These are phyloP conservation scores for Suhomyces tanzawaensis DNA, from an alignment of 805 yeast species.

Conservation along the genomic window DNA sequence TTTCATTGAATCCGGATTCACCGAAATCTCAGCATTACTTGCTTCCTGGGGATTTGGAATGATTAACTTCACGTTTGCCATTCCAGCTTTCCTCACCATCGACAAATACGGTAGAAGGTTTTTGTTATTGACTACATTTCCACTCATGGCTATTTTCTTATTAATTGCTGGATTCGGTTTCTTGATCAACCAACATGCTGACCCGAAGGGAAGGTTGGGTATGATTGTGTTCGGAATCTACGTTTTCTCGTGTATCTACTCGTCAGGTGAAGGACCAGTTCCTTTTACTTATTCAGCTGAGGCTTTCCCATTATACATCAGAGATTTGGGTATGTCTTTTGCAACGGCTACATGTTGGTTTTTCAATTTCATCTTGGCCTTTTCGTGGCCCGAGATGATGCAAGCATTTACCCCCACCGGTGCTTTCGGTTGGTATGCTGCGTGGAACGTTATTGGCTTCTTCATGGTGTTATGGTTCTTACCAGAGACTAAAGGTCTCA, in stretches of 20 bases:
- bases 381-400: slow-evolving; percentile 76
- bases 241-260: slow-evolving; percentile 68
- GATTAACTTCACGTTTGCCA: slow-evolving; percentile 76
- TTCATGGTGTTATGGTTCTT: slow-evolving; percentile 68
- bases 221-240: slow-evolving; percentile 72
- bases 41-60: slow-evolving; percentile 89
- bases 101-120: slow-evolving; percentile 75
- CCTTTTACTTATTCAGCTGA: slow-evolving; percentile 89
- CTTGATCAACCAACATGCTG: slow-evolving; percentile 51
- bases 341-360: slow-evolving; percentile 80
- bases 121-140: slow-evolving; percentile 57
- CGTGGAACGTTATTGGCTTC: slow-evolving; percentile 73
- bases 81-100: slow-evolving; percentile 79
- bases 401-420: slow-evolving; percentile 73
- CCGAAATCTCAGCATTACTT: slow-evolving; percentile 58
- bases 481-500: slow-evolving; percentile 70
- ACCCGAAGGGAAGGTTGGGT: slow-evolving; percentile 56
- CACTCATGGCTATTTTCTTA: slow-evolving; percentile 57
- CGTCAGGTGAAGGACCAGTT: slow-evolving; percentile 86
- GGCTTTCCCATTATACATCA: slow-evolving; percentile 72
- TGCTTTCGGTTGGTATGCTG: slow-evolving; percentile 87
- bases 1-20: slow-evolving; percentile 64
- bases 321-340: slow-evolving; percentile 78
- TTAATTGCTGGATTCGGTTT: slow-evolving; percentile 68
- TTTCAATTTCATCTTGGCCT: slow-evolving; percentile 65